Evolutionary conservation across 2,329 filamentous ascomycete species (phyloP).

Genomic region (Trichophyton verrucosum): DNA sequence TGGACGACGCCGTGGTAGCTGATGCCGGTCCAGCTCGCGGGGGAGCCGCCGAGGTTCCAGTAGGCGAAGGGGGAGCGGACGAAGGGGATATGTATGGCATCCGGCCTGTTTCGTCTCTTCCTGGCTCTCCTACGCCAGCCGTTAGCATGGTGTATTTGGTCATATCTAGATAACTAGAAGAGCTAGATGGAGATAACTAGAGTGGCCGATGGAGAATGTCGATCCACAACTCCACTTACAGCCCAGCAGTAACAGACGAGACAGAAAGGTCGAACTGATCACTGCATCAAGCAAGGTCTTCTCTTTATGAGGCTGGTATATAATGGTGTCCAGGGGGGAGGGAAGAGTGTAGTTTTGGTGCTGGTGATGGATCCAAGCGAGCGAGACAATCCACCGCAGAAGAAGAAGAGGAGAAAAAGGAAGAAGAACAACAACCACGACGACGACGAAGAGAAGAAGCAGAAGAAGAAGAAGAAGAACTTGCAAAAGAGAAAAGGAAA

Average conservation of each 20-base stretch:
- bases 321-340: not conserved
- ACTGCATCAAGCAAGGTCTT: not conserved
- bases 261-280: not conserved
- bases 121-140: not conserved
- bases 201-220: not conserved
- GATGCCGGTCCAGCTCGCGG: no score
- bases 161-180: no score
- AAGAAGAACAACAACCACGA: not conserved
- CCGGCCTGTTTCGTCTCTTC: constrained; percentile 21
- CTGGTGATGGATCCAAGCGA: not conserved
- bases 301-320: not conserved
- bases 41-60: not conserved
- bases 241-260: not conserved
- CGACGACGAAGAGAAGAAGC: not conserved
- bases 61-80: constrained; percentile 42
- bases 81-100: constrained; percentile 41
- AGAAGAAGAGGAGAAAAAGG: not conserved
- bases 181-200: no score
- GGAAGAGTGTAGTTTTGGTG: not conserved
- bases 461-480: not conserved
- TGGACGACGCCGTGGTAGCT: not conserved
- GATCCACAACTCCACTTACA: not conserved
- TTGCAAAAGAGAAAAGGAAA: not conserved
- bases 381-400: not conserved
- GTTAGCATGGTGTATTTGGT: not conserved